Evolutionary conservation across 495 filamentous ascomycete genomes (phyloP), one percentile per base, ranked within the genome.

Genomic region (Daldinia vernicosa): DNA sequence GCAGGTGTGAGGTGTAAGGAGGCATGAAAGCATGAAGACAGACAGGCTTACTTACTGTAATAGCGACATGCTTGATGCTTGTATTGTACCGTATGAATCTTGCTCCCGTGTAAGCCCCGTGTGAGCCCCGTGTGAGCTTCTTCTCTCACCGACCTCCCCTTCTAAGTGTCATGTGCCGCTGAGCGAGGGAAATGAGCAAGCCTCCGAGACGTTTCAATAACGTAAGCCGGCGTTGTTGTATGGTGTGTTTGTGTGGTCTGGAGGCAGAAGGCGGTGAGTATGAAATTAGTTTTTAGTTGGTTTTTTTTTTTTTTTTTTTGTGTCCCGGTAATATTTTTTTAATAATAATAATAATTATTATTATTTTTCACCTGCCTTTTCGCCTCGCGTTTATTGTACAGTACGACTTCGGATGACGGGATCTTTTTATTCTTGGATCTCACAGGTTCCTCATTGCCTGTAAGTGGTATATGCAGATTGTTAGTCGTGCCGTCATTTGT

Each of bases 41-140:
- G 2, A 1, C 6, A 0, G 43, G 50, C 50, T 51, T 32, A 74
- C 75, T 77, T 71, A 77, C 75, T 69, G 72, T 55, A 77, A 39
- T 50, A 72, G 63, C 50, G 72, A 72, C 75, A 77, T 77, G 26
- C 47, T 37, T n/a, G n/a, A n/a, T n/a, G n/a, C n/a, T n/a, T n/a
- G n/a, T n/a, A n/a, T n/a, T 51, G 40, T 51, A 40, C 53, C 22
- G 55, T 60, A 60, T 40, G 37, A 17, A 45, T 60, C 8, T 35
- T 3, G 19, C n/a, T 45, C 51, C 11, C 37, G 37, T 30, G 28
- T 30, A 30, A 30, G 28, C 28, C 28, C 28, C 26, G 26, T 27
- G 26, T n/a, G n/a, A n/a, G n/a, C n/a, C 26, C 9, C 32, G 32
- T 33, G 11, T 35, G 3, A 50, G 57, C 30, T 57, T 55, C 40